Conservation (phyloP, 1,284 basidiomycete species). For the Flammula alnicola region DNA sequence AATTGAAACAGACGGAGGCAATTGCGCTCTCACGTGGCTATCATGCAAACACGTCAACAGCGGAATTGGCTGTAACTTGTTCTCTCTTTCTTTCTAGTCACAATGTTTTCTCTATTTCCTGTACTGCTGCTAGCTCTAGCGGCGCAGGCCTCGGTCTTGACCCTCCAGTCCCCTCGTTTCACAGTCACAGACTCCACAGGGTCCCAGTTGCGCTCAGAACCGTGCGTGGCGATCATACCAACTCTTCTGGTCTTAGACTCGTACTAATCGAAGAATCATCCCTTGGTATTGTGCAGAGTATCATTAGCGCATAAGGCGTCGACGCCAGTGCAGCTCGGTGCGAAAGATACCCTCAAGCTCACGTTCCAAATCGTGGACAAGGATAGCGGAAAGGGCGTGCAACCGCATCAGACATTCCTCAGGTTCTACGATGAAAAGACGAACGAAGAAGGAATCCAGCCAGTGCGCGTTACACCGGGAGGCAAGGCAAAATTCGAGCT, state of each 20-base stretch:
- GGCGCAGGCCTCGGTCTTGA: constrained; percentile 55
- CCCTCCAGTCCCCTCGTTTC: constrained; percentile 59
- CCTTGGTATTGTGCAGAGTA: constrained; percentile 42
- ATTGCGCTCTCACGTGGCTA: constrained; percentile 20
- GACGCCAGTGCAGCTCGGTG: constrained; percentile 54
- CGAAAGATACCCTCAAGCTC: constrained; percentile 70
- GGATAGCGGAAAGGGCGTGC: constrained; percentile 64
- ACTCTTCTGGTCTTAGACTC: not conserved
- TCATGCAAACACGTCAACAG: constrained; percentile 24
- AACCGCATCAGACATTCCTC: constrained; percentile 86
- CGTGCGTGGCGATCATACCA: constrained; percentile 56
- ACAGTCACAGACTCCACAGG: constrained; percentile 57
- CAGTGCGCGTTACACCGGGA: constrained; percentile 69
- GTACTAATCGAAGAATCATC: not conserved
- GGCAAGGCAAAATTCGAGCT: constrained; percentile 87
- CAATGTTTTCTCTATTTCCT: constrained; percentile 32
- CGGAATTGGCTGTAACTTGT: constrained; percentile 1
- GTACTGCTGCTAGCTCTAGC: constrained; percentile 42
- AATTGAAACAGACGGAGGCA: constrained; percentile 14
- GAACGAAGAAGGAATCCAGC: constrained; percentile 82
- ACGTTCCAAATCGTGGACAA: constrained; percentile 76
- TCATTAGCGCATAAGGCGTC: constrained; percentile 49
- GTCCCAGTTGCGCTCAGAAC: constrained; percentile 60
- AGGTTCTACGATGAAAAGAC: constrained; percentile 78
- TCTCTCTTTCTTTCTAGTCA: constrained; percentile 8